phyloP scores from a whole-genome alignment of 768 basidiomycete species.

The Suillus brevipes region DNA sequence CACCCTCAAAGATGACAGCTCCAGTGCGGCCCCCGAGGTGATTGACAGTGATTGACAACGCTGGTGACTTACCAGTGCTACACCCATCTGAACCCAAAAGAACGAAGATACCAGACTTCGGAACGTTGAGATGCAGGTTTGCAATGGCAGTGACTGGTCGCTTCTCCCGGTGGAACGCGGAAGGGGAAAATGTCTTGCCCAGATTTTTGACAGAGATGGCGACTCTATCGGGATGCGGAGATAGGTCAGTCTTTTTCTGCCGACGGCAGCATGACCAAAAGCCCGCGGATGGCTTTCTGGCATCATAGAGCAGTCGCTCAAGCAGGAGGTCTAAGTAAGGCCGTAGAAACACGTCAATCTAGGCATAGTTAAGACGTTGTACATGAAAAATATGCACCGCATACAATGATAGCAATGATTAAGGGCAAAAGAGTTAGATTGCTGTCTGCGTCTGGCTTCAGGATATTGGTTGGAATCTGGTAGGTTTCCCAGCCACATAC shows the following conservation, averaged over 20 bases:
- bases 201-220: slow-evolving; percentile 66
- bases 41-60: slow-evolving; percentile 65
- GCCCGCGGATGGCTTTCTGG: slow-evolving; percentile 37
- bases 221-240: slow-evolving; percentile 36
- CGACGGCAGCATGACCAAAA: slow-evolving; percentile 26
- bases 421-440: slow-evolving; percentile 55
- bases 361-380: not conserved
- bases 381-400: slow-evolving; percentile 18
- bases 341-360: slow-evolving; percentile 77
- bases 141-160: slow-evolving; percentile 58
- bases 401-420: slow-evolving; percentile 64
- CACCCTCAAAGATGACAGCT: slow-evolving; percentile 54
- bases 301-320: slow-evolving; percentile 65
- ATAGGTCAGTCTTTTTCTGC: slow-evolving; percentile 18
- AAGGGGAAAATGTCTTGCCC: slow-evolving; percentile 56
- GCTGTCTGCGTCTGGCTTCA: slow-evolving; percentile 62
- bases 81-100: slow-evolving; percentile 72
- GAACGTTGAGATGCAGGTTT: slow-evolving; percentile 68
- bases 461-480: slow-evolving; percentile 50
- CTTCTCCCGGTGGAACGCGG: slow-evolving; percentile 47
- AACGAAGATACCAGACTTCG: slow-evolving; percentile 74
- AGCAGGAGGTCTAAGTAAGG: slow-evolving; percentile 62
- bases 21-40: slow-evolving; percentile 61
- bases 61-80: slow-evolving; percentile 78
- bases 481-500: slow-evolving; percentile 70